A percentile compares a stretch with the other conserved stretches of the same genome.
These are phyloP conservation scores for Meripilus lineatus DNA, from an alignment of 1,284 basidiomycete genomes.

Conservation along the genomic window DNA sequence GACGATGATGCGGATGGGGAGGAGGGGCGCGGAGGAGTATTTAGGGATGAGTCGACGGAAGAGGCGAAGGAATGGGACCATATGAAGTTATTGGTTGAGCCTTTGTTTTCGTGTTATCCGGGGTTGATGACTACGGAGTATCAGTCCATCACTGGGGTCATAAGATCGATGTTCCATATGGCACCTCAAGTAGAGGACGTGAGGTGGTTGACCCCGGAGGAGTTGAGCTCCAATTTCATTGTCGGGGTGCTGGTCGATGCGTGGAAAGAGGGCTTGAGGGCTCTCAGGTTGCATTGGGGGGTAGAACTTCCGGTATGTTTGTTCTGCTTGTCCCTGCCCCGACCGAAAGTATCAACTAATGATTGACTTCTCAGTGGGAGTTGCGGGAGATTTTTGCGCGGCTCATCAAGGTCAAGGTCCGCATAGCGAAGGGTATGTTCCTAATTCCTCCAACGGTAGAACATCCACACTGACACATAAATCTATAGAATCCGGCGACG, in stretches of 20 bases:
- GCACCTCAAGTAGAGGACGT: slow-evolving; percentile 48
- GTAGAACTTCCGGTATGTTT: slow-evolving; percentile 35
- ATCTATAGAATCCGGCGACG: too few species aligned
- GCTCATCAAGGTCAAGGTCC: slow-evolving; percentile 30
- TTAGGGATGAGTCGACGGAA: not conserved
- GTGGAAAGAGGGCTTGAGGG: slow-evolving; percentile 49
- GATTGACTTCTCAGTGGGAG: too few species aligned
- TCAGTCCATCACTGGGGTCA: slow-evolving; percentile 37
- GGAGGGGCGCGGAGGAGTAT: too few species aligned
- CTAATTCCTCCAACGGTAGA: not conserved
- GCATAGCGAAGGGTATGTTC: slow-evolving; percentile 17
- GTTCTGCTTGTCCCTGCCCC: too few species aligned
- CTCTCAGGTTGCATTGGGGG: slow-evolving; percentile 36
- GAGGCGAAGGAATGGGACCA: slow-evolving; percentile 35
- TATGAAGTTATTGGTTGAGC: slow-evolving; percentile 46
- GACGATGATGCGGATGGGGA: too few species aligned
- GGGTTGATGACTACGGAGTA: slow-evolving; percentile 59
- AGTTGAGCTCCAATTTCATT: slow-evolving; percentile 49
- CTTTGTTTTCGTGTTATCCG: slow-evolving; percentile 52
- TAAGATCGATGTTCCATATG: slow-evolving; percentile 48
- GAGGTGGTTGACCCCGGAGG: slow-evolving; percentile 47
- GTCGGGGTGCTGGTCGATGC: slow-evolving; percentile 47
- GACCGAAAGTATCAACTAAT: too few species aligned
- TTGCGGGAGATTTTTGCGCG: too few species aligned
- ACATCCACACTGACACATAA: too few species aligned